These are phyloP conservation scores for Saururus chinensis DNA, from an alignment of 164 flowering plant species.

Conservation along the genomic window DNA sequence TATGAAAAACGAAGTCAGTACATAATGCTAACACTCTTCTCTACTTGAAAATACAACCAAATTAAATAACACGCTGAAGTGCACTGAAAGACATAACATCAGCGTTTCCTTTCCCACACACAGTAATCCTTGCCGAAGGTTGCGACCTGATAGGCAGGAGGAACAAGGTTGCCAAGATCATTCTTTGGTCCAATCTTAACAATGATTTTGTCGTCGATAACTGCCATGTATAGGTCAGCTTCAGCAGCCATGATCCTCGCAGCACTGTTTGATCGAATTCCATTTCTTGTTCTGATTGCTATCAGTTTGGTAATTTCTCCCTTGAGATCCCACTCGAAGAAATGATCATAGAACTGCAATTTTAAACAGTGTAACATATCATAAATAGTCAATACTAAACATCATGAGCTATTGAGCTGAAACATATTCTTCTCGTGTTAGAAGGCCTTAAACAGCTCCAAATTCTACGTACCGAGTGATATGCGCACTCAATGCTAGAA, in stretches of 20 bases:
- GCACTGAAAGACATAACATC: too few relatives aligned
- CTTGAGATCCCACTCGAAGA: constrained; percentile 57
- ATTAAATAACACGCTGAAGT: too few relatives aligned
- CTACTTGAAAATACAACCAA: too few relatives aligned
- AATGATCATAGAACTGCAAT: constrained; percentile 83
- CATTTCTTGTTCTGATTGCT: constrained; percentile 37
- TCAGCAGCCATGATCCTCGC: constrained; percentile 47
- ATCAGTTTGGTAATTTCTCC: constrained; percentile 38
- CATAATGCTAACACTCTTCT: too few relatives aligned
- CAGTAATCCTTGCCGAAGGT: constrained; percentile 43
- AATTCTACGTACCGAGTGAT: too few relatives aligned
- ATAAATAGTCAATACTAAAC: background rate
- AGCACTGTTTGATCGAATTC: constrained; percentile 31
- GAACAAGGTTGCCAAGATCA: constrained; percentile 53
- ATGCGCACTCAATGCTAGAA: too few relatives aligned
- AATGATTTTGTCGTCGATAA: constrained; percentile 38
- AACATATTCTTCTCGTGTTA: too few relatives aligned
- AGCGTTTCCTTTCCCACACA: constrained; percentile 44
- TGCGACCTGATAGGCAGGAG: constrained; percentile 36
- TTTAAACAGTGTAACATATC: background rate
- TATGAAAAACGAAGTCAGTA: too few relatives aligned
- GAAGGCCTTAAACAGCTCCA: too few relatives aligned
- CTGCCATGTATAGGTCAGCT: constrained; percentile 51
- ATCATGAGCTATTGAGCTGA: too few relatives aligned
- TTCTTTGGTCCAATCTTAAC: constrained; percentile 53